Percentiles rank a stretch among this genome's conserved stretches.
Conservation (phyloP, 108 stramenopile species). For the Epipyxis sp. region DNA sequence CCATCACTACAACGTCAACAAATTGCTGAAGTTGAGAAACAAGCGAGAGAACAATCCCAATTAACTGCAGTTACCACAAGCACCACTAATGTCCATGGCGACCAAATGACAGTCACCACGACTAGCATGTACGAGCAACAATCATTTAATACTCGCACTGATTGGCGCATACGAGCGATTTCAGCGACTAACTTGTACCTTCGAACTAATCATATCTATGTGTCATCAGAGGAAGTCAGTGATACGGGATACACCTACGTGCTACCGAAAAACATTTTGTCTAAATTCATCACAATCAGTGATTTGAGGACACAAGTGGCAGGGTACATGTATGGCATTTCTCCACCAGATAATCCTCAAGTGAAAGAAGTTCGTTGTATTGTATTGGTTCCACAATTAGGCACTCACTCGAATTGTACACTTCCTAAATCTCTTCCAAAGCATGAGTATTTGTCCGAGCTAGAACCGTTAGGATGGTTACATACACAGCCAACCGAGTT, state of each 20-base stretch:
- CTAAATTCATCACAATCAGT: slow-evolving; percentile 88
- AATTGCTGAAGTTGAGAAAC: slow-evolving; percentile 98
- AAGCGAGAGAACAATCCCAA: slow-evolving; percentile 89
- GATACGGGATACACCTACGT: slow-evolving; percentile 97
- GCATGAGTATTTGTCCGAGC: slow-evolving; percentile 78
- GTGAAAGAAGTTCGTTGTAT: slow-evolving; percentile 95
- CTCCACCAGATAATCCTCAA: slow-evolving; percentile 87
- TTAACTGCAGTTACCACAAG: slow-evolving; percentile 94
- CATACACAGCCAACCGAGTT: slow-evolving; percentile 98
- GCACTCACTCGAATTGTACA: slow-evolving; percentile 90
- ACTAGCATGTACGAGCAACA: slow-evolving; percentile 95
- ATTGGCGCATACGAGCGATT: slow-evolving; percentile 98
- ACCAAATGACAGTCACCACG: slow-evolving; percentile 96
- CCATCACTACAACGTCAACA: slow-evolving; percentile 97
- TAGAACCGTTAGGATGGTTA: slow-evolving; percentile 96
- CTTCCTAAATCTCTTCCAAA: slow-evolving; percentile 85
- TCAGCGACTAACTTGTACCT: slow-evolving; percentile 96
- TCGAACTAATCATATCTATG: slow-evolving; percentile 97
- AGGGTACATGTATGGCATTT: slow-evolving; percentile 95
- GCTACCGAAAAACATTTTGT: slow-evolving; percentile 93
- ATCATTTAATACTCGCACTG: slow-evolving; percentile 94
- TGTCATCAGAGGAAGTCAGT: slow-evolving; percentile 86
- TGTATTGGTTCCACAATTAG: slow-evolving; percentile 95
- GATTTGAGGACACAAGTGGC: slow-evolving; percentile 95
- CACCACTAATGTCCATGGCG: slow-evolving; percentile 97